A percentile compares a stretch with the other conserved stretches of the same genome.
Evolutionary conservation across 345 rosid species (phyloP).

Genomic region (Acer campestre): DNA sequence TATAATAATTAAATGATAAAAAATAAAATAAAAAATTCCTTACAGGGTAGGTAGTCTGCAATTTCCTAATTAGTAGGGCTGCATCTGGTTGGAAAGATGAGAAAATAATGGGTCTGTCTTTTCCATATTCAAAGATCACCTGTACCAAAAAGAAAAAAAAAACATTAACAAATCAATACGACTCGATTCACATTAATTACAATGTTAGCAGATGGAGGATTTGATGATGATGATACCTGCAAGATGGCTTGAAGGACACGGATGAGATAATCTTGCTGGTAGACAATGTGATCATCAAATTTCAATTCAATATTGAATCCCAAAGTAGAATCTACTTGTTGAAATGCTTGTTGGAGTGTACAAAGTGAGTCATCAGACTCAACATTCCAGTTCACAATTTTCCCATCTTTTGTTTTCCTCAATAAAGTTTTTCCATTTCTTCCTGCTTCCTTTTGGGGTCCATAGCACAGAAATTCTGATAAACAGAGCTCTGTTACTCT

Average conservation of each 20-base stretch:
- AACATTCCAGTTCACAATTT: constrained; percentile 66
- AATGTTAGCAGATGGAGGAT: background rate
- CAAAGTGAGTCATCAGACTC: constrained; percentile 72
- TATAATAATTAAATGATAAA: too few relatives aligned
- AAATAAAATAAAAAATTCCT: constrained; percentile 28
- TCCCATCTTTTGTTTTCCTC: constrained; percentile 80
- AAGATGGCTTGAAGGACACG: constrained; percentile 62
- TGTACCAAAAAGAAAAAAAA: constrained; percentile 15
- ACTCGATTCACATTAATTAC: background rate
- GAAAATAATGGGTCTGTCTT: constrained; percentile 73
- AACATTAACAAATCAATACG: background rate
- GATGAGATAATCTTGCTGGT: constrained; percentile 57
- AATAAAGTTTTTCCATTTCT: constrained; percentile 54
- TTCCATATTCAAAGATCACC: constrained; percentile 65
- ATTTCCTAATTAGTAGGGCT: constrained; percentile 61
- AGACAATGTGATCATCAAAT: constrained; percentile 79
- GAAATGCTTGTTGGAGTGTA: constrained; percentile 78
- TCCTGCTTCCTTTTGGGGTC: constrained; percentile 62
- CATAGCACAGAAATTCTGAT: constrained; percentile 75
- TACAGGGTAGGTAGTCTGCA: constrained; percentile 82
- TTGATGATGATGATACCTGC: constrained; percentile 36
- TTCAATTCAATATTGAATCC: constrained; percentile 95
- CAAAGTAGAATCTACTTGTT: constrained; percentile 61
- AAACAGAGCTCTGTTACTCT: constrained; percentile 70
- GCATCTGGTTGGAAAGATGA: constrained; percentile 96